These are phyloP conservation scores for Anisodus tanguticus DNA, from an alignment of 257 asterid genomes.

Conservation along the genomic window DNA sequence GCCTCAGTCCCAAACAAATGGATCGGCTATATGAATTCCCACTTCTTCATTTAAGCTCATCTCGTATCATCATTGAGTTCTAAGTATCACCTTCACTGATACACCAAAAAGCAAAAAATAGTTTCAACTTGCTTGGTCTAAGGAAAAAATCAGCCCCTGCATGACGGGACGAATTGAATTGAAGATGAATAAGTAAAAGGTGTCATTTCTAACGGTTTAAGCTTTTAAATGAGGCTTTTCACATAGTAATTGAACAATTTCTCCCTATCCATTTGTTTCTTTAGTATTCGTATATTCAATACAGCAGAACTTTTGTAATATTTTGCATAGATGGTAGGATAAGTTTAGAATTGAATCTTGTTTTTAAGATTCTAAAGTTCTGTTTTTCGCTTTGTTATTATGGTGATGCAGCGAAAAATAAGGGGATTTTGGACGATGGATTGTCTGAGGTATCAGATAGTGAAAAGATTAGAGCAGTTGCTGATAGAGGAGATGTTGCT, in stretches of 20 bases:
- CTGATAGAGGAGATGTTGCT: conserved; percentile 45
- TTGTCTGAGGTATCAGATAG: conserved; percentile 51
- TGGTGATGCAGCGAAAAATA: conserved; percentile 63
- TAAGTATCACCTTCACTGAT: background rate
- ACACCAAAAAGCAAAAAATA: background rate
- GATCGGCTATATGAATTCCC: background rate
- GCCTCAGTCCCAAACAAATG: background rate
- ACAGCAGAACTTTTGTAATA: background rate
- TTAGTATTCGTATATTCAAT: background rate
- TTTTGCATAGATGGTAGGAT: background rate
- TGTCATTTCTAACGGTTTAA: background rate
- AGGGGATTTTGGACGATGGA: conserved; percentile 58
- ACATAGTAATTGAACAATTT: background rate
- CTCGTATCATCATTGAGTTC: background rate
- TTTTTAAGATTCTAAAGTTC: background rate
- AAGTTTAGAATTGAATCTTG: background rate
- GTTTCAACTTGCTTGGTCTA: background rate
- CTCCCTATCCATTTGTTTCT: background rate
- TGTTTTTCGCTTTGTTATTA: conserved; percentile 26
- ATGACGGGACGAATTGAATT: background rate
- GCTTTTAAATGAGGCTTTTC: background rate
- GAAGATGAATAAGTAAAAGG: conserved; percentile 4
- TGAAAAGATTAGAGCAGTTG: conserved; percentile 41
- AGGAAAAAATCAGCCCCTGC: background rate
- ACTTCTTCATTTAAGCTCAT: background rate